Conservation (phyloP, 2,329 filamentous ascomycete genomes). For the Blastomyces emzantsi region DNA sequence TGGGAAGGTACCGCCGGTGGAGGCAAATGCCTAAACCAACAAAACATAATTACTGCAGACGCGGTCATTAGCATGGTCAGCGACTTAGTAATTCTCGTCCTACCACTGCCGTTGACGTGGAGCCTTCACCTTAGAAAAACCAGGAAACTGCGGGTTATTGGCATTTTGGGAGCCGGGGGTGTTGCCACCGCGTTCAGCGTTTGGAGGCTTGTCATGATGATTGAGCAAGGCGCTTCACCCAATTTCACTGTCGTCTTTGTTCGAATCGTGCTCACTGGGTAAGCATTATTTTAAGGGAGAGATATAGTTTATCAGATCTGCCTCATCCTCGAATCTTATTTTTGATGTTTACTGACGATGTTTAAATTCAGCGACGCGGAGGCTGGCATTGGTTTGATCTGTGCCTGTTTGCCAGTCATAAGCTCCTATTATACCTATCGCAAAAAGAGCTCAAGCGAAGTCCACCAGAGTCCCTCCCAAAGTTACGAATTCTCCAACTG, state of each 20-base stretch:
- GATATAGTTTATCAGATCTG: background rate
- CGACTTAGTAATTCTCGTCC: conserved; percentile 30
- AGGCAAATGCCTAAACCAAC: conserved; percentile 30
- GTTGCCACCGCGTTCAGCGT: conserved; percentile 32
- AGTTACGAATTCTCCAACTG: background rate
- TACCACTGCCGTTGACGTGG: conserved; percentile 33
- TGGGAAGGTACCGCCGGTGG: conserved; percentile 22
- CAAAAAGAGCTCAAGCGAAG: background rate
- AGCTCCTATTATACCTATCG: conserved; percentile 11
- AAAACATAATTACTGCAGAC: conserved; percentile 31
- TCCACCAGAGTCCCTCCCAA: background rate
- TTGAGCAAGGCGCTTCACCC: conserved; percentile 23
- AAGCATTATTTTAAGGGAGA: conserved; percentile 15
- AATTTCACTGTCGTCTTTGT: conserved; percentile 31
- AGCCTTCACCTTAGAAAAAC: conserved; percentile 31
- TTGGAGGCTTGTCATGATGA: conserved; percentile 31
- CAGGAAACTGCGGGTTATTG: conserved; percentile 32
- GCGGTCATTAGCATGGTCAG: conserved; percentile 32
- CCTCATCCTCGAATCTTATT: conserved; percentile 1
- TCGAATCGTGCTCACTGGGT: conserved; percentile 33
- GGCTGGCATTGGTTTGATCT: conserved; percentile 31
- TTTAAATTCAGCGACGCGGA: conserved; percentile 27
- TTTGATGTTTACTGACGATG: background rate
- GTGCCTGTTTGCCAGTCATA: conserved; percentile 30
- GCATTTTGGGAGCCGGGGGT: conserved; percentile 31